These are phyloP conservation scores for Populus deltoides DNA, from an alignment of 345 rosid species.

Conservation along the genomic window DNA sequence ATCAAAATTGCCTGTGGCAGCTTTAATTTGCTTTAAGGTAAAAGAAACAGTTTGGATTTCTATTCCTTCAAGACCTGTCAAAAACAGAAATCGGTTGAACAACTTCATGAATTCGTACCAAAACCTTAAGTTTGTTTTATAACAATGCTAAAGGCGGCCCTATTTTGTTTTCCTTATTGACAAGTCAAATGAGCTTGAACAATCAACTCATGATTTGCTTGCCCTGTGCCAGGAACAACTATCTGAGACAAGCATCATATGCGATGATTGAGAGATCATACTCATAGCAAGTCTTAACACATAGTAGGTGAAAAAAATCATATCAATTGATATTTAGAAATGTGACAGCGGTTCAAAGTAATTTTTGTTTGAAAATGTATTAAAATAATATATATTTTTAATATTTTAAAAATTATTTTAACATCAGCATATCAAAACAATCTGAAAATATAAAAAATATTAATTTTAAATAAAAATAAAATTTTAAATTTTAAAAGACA, in stretches of 20 bases:
- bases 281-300: neutral
- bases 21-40: constrained; percentile 49
- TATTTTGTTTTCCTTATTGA: neutral
- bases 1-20: constrained; percentile 52
- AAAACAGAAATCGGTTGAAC: neutral
- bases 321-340: neutral
- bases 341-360: rapidly evolving
- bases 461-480: too few relatives aligned
- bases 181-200: neutral
- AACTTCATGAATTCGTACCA: neutral
- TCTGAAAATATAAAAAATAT: too few relatives aligned
- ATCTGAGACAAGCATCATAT: neutral
- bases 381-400: too few relatives aligned
- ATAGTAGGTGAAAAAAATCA: neutral
- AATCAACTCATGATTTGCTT: neutral
- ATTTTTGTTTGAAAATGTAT: rapidly evolving
- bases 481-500: too few relatives aligned
- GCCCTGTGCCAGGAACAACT: neutral
- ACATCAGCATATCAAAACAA: too few relatives aligned
- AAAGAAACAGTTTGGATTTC: constrained; percentile 30
- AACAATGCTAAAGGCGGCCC: neutral
- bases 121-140: neutral
- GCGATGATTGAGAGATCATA: neutral
- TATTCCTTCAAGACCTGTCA: constrained; percentile 16
- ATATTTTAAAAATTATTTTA: too few relatives aligned